phyloP scores from a whole-genome alignment of 2,329 filamentous ascomycete genomes.

The Epichloe coenophiala region DNA sequence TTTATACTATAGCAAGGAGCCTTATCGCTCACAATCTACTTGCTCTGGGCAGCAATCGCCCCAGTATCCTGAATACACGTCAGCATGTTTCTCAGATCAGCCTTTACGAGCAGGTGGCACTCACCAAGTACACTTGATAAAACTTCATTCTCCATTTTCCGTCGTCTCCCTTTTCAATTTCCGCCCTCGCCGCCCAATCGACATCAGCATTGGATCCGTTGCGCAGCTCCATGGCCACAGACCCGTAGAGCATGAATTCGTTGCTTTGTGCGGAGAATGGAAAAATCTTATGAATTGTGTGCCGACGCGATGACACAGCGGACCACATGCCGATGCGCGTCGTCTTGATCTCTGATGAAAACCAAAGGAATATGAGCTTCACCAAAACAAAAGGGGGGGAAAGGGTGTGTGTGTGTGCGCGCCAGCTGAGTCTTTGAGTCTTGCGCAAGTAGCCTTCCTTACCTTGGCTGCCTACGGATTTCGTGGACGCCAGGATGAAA shows the following conservation, averaged over 20 bases:
- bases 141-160: constrained; percentile 39
- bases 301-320: constrained; percentile 14
- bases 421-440: neutral
- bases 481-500: constrained; percentile 17
- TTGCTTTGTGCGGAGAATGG: constrained; percentile 13
- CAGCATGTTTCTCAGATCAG: neutral
- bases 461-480: constrained; percentile 13
- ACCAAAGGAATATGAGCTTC: neutral
- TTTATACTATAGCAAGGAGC: too few relatives aligned
- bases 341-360: constrained; percentile 15
- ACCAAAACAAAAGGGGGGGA: too few relatives aligned
- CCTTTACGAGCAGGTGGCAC: constrained; percentile 7
- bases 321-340: constrained; percentile 19
- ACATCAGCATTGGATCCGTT: constrained; percentile 19
- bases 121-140: constrained; percentile 41
- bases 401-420: too few relatives aligned
- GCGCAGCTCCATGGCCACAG: constrained; percentile 15
- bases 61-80: constrained; percentile 3
- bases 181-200: constrained; percentile 41
- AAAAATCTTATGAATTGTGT: constrained; percentile 18
- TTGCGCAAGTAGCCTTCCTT: neutral
- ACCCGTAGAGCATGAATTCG: constrained; percentile 21
- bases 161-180: constrained; percentile 31
- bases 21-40: neutral
- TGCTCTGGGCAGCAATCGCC: constrained; percentile 1